Evolutionary conservation across 2,329 filamentous ascomycete genomes (phyloP).

Genomic region (Aspergillus aculeatinus): DNA sequence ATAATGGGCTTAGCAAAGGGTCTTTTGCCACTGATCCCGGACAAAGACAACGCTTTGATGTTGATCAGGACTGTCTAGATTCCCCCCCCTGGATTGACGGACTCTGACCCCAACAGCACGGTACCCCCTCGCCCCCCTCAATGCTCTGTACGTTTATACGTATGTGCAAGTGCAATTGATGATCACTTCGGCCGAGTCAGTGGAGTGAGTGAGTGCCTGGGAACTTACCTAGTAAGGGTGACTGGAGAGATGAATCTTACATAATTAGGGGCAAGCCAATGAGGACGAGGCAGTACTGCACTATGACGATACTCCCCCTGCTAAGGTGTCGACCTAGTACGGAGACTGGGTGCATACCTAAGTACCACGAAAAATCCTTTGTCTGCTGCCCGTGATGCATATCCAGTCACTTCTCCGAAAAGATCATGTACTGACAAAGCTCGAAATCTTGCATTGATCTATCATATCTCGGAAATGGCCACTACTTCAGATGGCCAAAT

Average conservation of each 20-base stretch:
- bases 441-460: not conserved
- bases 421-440: not conserved
- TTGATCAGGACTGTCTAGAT: not conserved
- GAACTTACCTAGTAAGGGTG: not conserved
- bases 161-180: not conserved
- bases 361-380: not conserved
- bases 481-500: not conserved
- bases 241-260: not conserved
- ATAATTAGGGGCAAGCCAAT: conserved; percentile 4
- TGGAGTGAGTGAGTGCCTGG: conserved; percentile 1
- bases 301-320: not conserved
- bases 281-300: not conserved
- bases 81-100: not conserved
- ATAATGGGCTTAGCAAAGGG: not conserved
- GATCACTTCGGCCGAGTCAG: conserved; percentile 15
- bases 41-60: conserved; percentile 5
- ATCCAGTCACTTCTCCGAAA: not conserved
- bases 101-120: not conserved
- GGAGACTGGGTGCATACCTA: not conserved
- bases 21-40: conserved; percentile 3
- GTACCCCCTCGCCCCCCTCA: not conserved
- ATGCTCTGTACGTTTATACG: not conserved
- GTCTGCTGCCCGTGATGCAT: not conserved
- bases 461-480: not conserved
- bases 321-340: not conserved